Conservation (phyloP, 2,329 filamentous ascomycete species). For the Colletotrichum sp. region DNA sequence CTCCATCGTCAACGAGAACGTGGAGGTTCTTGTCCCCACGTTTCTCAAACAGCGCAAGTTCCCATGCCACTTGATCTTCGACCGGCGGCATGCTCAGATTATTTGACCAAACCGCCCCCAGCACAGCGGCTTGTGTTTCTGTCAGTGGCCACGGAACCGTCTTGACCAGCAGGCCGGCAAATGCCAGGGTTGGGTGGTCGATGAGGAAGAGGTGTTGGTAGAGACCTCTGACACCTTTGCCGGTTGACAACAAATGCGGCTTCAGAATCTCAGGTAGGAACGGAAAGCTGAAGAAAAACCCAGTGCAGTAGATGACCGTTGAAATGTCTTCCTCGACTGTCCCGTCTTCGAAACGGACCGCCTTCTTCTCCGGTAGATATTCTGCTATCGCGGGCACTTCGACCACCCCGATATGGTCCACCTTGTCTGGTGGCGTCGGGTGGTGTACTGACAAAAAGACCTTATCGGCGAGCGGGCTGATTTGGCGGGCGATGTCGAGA, state of each 20-base stretch:
- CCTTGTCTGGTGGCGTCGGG: constrained; percentile 48
- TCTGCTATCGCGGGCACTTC: constrained; percentile 64
- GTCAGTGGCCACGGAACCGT: constrained; percentile 87
- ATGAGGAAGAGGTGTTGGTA: constrained; percentile 84
- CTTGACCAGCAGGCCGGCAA: constrained; percentile 77
- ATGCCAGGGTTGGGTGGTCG: constrained; percentile 77
- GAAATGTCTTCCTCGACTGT: constrained; percentile 68
- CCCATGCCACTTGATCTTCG: constrained; percentile 74
- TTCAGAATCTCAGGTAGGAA: constrained; percentile 54
- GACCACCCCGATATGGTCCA: constrained; percentile 50
- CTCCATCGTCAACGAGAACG: constrained; percentile 52
- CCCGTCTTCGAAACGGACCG: constrained; percentile 70
- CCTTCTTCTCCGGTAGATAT: constrained; percentile 58
- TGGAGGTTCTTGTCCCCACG: constrained; percentile 48
- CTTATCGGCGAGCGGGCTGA: constrained; percentile 62
- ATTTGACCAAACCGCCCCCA: constrained; percentile 80
- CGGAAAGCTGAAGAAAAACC: constrained; percentile 80
- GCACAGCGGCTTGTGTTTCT: constrained; percentile 79
- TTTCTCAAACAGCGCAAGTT: constrained; percentile 60
- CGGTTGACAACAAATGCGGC: constrained; percentile 66
- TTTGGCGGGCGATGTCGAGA: constrained; percentile 81
- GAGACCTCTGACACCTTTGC: constrained; percentile 71
- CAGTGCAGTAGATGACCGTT: constrained; percentile 78
- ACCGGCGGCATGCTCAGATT: constrained; percentile 67
- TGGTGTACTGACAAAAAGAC: constrained; percentile 69